Evolutionary conservation across 805 yeast genomes (phyloP).

Genomic region (Wilhelminamyces savonicus): DNA sequence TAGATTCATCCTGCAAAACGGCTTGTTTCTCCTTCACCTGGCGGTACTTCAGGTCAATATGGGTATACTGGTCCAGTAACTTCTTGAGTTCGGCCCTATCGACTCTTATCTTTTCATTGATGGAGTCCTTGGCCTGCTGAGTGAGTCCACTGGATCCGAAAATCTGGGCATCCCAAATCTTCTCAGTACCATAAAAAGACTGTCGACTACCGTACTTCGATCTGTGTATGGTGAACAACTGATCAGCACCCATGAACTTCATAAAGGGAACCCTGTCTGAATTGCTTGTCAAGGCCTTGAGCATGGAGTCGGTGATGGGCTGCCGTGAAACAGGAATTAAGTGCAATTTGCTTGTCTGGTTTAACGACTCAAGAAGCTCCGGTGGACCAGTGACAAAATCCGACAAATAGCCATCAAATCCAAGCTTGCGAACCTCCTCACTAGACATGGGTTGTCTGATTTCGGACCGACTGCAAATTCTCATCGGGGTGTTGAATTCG

Average conservation of each 20-base stretch:
- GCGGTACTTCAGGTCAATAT: conserved; percentile 1
- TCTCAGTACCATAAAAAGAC: conserved; percentile 36
- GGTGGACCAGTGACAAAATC: conserved; percentile 73
- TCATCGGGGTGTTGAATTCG: conserved; percentile 47
- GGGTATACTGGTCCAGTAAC: conserved; percentile 6
- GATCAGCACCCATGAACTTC: conserved; percentile 56
- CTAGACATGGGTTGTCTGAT: too few species aligned
- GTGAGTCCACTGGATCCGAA: conserved; percentile 30
- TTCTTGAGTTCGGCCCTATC: conserved; percentile 8
- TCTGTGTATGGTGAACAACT: conserved; percentile 41
- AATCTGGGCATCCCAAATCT: conserved; percentile 20
- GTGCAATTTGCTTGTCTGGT: conserved; percentile 41
- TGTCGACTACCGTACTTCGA: conserved; percentile 65
- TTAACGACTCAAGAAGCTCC: conserved; percentile 66
- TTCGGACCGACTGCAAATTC: too few species aligned
- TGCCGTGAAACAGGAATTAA: conserved; percentile 58
- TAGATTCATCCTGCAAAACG: conserved; percentile 1
- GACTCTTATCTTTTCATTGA: conserved; percentile 3
- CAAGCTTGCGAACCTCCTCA: conserved; percentile 36
- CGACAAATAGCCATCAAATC: conserved; percentile 75
- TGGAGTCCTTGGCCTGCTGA: conserved; percentile 12
- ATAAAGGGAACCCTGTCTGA: conserved; percentile 42
- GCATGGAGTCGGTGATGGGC: conserved; percentile 37
- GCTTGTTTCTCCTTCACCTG: conserved; percentile 6
- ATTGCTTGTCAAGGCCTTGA: conserved; percentile 23